These are phyloP conservation scores for Talaromyces sp. DNA, from an alignment of 2,329 filamentous ascomycete species.

Conservation along the genomic window DNA sequence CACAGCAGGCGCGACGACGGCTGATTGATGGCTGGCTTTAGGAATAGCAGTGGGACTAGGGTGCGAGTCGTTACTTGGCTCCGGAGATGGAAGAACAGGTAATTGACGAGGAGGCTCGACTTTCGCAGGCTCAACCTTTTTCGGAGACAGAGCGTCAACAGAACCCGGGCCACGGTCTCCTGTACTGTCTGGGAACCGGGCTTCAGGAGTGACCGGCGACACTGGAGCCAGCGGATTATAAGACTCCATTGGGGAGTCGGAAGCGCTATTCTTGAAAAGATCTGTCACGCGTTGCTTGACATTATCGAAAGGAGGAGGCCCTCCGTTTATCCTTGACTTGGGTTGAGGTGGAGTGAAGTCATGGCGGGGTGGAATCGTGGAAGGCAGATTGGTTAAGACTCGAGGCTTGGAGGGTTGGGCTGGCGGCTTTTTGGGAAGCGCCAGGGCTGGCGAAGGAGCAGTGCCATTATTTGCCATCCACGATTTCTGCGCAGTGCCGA, in stretches of 20 bases:
- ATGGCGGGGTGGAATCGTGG: background rate
- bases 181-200: slow-evolving; percentile 1
- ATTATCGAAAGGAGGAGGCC: background rate
- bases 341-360: background rate
- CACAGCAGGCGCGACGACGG: background rate
- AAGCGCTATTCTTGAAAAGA: background rate
- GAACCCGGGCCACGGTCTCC: background rate
- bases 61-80: slow-evolving; percentile 22
- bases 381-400: background rate
- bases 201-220: slow-evolving; percentile 9
- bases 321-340: background rate
- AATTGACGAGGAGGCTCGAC: background rate
- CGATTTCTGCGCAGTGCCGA: slow-evolving; percentile 31
- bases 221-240: background rate
- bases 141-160: background rate
- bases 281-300: background rate
- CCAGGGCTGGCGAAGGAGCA: background rate
- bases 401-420: background rate
- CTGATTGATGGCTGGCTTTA: slow-evolving; percentile 12
- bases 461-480: slow-evolving; percentile 27
- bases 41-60: slow-evolving; percentile 19
- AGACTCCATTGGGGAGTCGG: background rate
- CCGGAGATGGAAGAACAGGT: slow-evolving; percentile 23
- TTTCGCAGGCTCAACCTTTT: slow-evolving; percentile 8
- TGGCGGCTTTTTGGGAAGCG: background rate